A percentile compares a stretch with the other conserved stretches of the same genome.
phyloP scores from a whole-genome alignment of 1,139 yeast species.

The Pichia sp. region DNA sequence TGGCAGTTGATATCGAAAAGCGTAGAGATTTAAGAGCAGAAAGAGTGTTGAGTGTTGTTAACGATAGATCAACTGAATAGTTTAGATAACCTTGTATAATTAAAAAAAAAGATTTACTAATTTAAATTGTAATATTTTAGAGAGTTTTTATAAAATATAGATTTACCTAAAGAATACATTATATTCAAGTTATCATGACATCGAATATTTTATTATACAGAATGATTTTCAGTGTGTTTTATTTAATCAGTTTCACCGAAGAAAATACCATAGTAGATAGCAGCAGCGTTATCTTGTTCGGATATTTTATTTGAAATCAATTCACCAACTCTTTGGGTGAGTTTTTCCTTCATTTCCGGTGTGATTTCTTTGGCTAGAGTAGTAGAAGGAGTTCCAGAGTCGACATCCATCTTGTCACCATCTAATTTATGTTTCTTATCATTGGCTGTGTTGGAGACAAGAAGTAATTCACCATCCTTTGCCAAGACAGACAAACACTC shows the following conservation, averaged over 20 bases:
- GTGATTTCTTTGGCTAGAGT: conserved; percentile 33
- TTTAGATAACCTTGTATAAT: too few relatives aligned
- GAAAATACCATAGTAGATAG: conserved; percentile 67
- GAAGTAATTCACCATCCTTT: conserved; percentile 32
- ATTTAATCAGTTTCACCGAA: conserved; percentile 53
- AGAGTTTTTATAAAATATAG: background rate
- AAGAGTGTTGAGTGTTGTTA: conserved; percentile 31
- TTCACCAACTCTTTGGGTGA: conserved; percentile 61
- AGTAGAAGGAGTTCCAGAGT: conserved; percentile 16
- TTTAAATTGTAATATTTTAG: too few relatives aligned
- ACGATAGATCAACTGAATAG: conserved; percentile 24
- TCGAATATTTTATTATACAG: too few relatives aligned
- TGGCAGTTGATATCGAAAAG: conserved; percentile 53
- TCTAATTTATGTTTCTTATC: conserved; percentile 30
- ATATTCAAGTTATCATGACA: background rate
- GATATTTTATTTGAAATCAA: conserved; percentile 51
- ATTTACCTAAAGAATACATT: background rate
- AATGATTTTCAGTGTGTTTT: background rate
- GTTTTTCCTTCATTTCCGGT: conserved; percentile 44
- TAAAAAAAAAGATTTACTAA: too few relatives aligned
- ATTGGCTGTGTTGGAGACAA: background rate
- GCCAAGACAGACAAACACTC: conserved; percentile 51
- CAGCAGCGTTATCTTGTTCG: conserved; percentile 52
- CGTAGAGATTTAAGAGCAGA: conserved; percentile 24
- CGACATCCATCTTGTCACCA: conserved; percentile 57